Evolutionary conservation across 2,329 filamentous ascomycete genomes (phyloP).

Genomic region (Metarhizium anisopliae): DNA sequence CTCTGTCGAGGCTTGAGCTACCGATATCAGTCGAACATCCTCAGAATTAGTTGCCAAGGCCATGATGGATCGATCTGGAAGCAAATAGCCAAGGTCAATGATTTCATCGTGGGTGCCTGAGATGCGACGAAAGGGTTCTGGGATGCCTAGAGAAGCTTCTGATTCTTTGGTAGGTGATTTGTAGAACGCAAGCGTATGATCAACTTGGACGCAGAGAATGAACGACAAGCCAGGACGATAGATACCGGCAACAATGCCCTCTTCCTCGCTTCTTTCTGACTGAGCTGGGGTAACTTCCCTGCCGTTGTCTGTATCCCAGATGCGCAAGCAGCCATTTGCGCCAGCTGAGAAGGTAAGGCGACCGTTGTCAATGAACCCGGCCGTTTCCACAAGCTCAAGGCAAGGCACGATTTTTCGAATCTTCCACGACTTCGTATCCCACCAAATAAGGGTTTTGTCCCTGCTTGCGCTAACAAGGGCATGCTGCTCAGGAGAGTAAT

Average conservation of each 20-base stretch:
- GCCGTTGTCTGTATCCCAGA: constrained; percentile 75
- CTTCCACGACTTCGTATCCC: constrained; percentile 84
- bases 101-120: constrained; percentile 97
- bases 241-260: constrained; percentile 64
- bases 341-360: constrained; percentile 74
- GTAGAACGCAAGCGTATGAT: constrained; percentile 79
- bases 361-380: constrained; percentile 67
- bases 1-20: constrained; percentile 33
- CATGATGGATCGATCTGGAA: constrained; percentile 70
- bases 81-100: constrained; percentile 83
- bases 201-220: constrained; percentile 74
- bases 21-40: constrained; percentile 78
- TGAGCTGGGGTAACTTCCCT: constrained; percentile 74
- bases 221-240: constrained; percentile 57
- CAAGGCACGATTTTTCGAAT: constrained; percentile 70
- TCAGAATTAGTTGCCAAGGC: constrained; percentile 94
- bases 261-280: constrained; percentile 46
- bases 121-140: constrained; percentile 61
- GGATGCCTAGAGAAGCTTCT: constrained; percentile 25
- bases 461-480: constrained; percentile 74
- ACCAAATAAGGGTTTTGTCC: constrained; percentile 90
- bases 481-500: constrained; percentile 69
- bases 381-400: constrained; percentile 75
- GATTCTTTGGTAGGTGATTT: constrained; percentile 33
- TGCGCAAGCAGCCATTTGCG: constrained; percentile 68